A percentile compares a stretch with the other conserved stretches of the same genome.
These are phyloP conservation scores for Lepidopterella palustris DNA, from an alignment of 495 filamentous ascomycete species.

Conservation along the genomic window DNA sequence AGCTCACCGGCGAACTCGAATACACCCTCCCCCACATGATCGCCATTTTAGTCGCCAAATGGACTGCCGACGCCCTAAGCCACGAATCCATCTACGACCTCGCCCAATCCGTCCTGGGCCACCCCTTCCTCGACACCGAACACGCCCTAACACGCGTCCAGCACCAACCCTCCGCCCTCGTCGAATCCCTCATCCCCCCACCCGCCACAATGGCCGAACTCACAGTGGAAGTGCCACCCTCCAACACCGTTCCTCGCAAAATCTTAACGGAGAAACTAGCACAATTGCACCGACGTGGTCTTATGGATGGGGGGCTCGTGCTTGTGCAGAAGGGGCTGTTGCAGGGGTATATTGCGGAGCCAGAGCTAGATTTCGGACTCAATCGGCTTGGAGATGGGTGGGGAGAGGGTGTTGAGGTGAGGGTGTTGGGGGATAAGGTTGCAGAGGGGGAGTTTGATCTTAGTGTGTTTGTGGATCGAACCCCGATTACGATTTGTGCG, in stretches of 20 bases:
- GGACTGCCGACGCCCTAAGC: constrained; percentile 47
- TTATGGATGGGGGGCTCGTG: constrained; percentile 49
- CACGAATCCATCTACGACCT: constrained; percentile 49
- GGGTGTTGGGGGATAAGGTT: constrained; percentile 38
- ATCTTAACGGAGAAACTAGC: constrained; percentile 41
- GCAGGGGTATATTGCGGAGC: constrained; percentile 48
- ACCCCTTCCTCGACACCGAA: constrained; percentile 49
- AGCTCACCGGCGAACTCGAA: constrained; percentile 33
- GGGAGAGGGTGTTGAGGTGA: constrained; percentile 31
- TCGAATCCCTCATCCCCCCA: constrained; percentile 45
- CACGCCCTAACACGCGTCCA: constrained; percentile 41
- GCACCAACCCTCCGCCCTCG: constrained; percentile 29
- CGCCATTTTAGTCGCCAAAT: constrained; percentile 51
- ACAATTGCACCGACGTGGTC: constrained; percentile 42
- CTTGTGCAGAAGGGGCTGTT: constrained; percentile 42
- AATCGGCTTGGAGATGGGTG: constrained; percentile 13
- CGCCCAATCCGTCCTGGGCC: constrained; percentile 47
- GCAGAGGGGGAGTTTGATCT: constrained; percentile 38
- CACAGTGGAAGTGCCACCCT: constrained; percentile 40
- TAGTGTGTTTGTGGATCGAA: constrained; percentile 45
- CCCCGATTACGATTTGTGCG: constrained; percentile 42
- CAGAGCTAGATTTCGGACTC: constrained; percentile 47
- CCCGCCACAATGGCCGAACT: constrained; percentile 47
- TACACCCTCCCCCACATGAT: constrained; percentile 52
- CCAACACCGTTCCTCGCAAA: constrained; percentile 38